Conservation (phyloP, 352 stramenopile species). For the Globisporangium uncinulatum region DNA sequence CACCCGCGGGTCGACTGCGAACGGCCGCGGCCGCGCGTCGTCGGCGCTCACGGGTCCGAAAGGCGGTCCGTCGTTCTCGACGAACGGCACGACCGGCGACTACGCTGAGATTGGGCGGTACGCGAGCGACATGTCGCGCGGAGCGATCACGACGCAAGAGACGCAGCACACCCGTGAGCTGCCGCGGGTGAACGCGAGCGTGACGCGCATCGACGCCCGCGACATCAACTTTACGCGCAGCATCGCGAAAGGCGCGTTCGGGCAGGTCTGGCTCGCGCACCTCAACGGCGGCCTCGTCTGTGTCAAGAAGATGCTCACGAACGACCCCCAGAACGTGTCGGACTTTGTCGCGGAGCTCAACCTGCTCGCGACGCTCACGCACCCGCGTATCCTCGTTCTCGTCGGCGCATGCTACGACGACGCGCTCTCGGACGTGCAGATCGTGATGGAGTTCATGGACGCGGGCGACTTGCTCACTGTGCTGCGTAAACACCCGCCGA, state of each 20-base stretch:
- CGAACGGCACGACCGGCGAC: slow-evolving; percentile 10
- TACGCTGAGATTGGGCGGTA: slow-evolving; percentile 26
- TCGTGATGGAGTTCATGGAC: slow-evolving; percentile 83
- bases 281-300: slow-evolving; percentile 61
- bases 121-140: slow-evolving; percentile 17
- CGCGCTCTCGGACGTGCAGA: slow-evolving; percentile 57
- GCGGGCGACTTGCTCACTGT: slow-evolving; percentile 59
- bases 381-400: slow-evolving; percentile 70
- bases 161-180: slow-evolving; percentile 15
- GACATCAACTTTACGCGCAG: slow-evolving; percentile 78
- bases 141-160: slow-evolving; percentile 1
- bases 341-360: slow-evolving; percentile 83
- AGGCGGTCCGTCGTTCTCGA: slow-evolving; percentile 14
- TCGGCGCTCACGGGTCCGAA: slow-evolving; percentile 6
- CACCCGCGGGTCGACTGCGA: slow-evolving; percentile 6
- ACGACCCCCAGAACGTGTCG: slow-evolving; percentile 44
- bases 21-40: slow-evolving; percentile 13
- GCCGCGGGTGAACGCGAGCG: slow-evolving; percentile 29
- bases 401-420: slow-evolving; percentile 74
- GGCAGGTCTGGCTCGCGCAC: slow-evolving; percentile 76
- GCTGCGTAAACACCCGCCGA: slow-evolving; percentile 35
- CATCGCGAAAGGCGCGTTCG: slow-evolving; percentile 77
- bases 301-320: slow-evolving; percentile 75
- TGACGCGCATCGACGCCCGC: slow-evolving; percentile 49
- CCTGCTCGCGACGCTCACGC: slow-evolving; percentile 61